Conservation (phyloP, 2,329 filamentous ascomycete species). For the Aureobasidium sp. region DNA sequence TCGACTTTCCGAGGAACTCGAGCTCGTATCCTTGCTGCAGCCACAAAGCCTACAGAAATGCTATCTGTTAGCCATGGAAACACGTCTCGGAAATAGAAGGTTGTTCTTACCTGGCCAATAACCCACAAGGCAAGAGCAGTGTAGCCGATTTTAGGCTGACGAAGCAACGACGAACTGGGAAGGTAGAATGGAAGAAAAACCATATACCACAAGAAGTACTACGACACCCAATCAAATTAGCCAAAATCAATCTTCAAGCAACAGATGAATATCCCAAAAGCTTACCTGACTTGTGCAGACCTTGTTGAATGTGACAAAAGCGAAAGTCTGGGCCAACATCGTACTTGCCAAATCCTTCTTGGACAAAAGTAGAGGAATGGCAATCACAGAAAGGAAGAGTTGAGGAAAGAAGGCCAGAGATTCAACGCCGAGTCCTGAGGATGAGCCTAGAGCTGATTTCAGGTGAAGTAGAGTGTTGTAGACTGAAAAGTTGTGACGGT, state of each 20-base stretch:
- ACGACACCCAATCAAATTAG: no score
- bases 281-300: conserved; percentile 94
- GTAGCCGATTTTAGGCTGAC: conserved; percentile 53
- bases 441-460: conserved; percentile 54
- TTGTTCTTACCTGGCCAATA: conserved; percentile 50
- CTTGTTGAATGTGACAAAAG: conserved; percentile 97
- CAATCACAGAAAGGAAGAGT: conserved; percentile 66
- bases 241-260: neutral
- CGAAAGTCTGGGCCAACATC: conserved; percentile 93
- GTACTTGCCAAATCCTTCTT: conserved; percentile 74
- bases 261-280: conserved; percentile 3
- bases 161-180: conserved; percentile 66
- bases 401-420: conserved; percentile 86
- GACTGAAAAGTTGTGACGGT: conserved; percentile 96
- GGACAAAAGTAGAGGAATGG: conserved; percentile 68
- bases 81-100: neutral
- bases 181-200: conserved; percentile 89
- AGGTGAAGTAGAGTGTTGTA: conserved; percentile 92
- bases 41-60: conserved; percentile 33
- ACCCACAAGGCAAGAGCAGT: conserved; percentile 67
- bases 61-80: conserved; percentile 2
- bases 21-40: conserved; percentile 45
- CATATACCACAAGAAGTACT: conserved; percentile 99
- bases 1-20: conserved; percentile 62
- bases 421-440: conserved; percentile 51